phyloP scores from a whole-genome alignment of 495 filamentous ascomycete species.

The Chaetomium fimeti region DNA sequence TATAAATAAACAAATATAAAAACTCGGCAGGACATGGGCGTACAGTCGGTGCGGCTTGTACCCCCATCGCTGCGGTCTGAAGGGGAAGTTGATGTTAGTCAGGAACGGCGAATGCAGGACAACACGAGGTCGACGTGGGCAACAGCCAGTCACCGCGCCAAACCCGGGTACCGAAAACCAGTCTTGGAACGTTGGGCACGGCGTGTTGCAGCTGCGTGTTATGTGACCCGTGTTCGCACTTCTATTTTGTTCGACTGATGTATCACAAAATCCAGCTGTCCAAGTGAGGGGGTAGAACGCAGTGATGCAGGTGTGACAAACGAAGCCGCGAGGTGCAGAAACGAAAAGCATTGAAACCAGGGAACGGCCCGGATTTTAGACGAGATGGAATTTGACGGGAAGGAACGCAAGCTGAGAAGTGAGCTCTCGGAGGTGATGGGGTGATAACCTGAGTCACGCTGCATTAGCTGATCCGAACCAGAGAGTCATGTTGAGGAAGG shows the following conservation, averaged over 20 bases:
- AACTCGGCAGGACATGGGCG: too few species aligned
- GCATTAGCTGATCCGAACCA: background rate
- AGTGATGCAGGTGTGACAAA: background rate
- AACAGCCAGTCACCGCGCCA: constrained; percentile 20
- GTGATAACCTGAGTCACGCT: background rate
- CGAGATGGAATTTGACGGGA: background rate
- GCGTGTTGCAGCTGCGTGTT: constrained; percentile 21
- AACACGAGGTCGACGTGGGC: constrained; percentile 21
- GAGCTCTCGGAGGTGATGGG: too few species aligned
- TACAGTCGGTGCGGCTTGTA: constrained; percentile 6
- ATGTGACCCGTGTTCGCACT: constrained; percentile 11
- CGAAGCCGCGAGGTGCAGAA: constrained; percentile 8
- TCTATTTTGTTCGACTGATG: constrained; percentile 12
- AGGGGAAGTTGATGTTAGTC: constrained; percentile 19
- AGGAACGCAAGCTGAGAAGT: background rate
- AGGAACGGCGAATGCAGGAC: constrained; percentile 24
- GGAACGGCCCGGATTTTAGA: background rate
- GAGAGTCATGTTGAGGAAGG: background rate
- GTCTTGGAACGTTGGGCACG: constrained; percentile 24
- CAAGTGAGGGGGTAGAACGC: background rate
- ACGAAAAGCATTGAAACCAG: background rate
- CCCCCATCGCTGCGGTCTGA: background rate
- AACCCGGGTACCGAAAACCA: constrained; percentile 8
- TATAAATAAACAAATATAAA: constrained; percentile 10
- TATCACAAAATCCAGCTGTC: constrained; percentile 13